phyloP scores from a whole-genome alignment of 495 filamentous ascomycete genomes.

The Amorphotheca resinae region DNA sequence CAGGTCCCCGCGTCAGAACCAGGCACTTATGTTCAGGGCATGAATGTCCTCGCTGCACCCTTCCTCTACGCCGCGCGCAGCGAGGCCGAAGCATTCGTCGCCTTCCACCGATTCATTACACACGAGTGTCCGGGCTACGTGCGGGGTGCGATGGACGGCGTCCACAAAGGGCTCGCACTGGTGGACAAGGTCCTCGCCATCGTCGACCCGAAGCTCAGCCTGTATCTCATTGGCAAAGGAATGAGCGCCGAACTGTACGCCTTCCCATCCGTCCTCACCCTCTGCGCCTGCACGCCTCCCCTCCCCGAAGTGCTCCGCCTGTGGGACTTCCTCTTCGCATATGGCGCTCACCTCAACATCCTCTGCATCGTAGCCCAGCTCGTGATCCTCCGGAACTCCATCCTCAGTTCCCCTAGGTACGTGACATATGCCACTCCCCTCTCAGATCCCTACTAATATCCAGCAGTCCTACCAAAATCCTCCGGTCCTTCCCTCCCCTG shows the following conservation, averaged over 20 bases:
- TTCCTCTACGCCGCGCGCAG: slow-evolving; percentile 92
- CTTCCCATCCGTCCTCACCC: slow-evolving; percentile 90
- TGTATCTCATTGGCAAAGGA: slow-evolving; percentile 70
- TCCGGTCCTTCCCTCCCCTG: slow-evolving; percentile 79
- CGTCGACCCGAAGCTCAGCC: slow-evolving; percentile 77
- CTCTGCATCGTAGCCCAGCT: slow-evolving; percentile 96
- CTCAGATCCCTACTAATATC: slow-evolving; percentile 1
- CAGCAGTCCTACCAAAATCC: slow-evolving; percentile 85
- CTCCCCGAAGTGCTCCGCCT: slow-evolving; percentile 84
- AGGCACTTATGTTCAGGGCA: slow-evolving; percentile 91
- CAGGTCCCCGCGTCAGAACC: slow-evolving; percentile 42
- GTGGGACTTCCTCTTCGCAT: slow-evolving; percentile 98
- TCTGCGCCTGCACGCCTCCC: slow-evolving; percentile 95
- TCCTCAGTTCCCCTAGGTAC: slow-evolving; percentile 74
- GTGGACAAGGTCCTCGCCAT: slow-evolving; percentile 85
- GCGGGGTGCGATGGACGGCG: slow-evolving; percentile 90
- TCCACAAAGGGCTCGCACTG: slow-evolving; percentile 79
- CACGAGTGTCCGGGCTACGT: slow-evolving; percentile 89
- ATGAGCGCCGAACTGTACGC: slow-evolving; percentile 91
- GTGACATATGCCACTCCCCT: slow-evolving; percentile 17
- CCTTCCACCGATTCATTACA: slow-evolving; percentile 82
- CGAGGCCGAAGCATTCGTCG: slow-evolving; percentile 86
- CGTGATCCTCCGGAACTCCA: slow-evolving; percentile 70
- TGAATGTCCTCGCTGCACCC: slow-evolving; percentile 98
- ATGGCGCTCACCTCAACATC: slow-evolving; percentile 88